Base-by-base conservation (phyloP, 2,329 filamentous ascomycete genomes). In the Aspergillus spinulosporus region DNA sequence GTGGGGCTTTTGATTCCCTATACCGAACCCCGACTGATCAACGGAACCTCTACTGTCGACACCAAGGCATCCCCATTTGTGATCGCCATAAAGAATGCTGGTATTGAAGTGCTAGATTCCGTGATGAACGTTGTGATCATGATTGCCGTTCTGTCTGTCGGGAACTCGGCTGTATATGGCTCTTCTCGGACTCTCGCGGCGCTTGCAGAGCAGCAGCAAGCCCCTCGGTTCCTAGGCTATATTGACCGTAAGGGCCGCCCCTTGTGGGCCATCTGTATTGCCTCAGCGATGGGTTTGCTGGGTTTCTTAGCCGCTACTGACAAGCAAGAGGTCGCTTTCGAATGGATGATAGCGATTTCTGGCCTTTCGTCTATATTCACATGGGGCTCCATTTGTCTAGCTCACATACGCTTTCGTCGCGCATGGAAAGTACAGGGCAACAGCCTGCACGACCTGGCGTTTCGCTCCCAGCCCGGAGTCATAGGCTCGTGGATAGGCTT, bases 71-170 rank as follows among this genome's bases (percentile, higher is more conserved):
- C 91, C 2, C 93, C 93, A 1, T 97, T 97, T 71, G 92, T 97
- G 65, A 95, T 97, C 66, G 90, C 92, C 60, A 96, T 96, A 64
- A 80, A 88, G 63, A 88, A 92, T 60, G 91, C 92, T 1, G 88
- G 90, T 6, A 95, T 97, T 65, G 76, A 84, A 42, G 87, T 88
- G 2, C 82, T 97, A 2, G 90, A 91, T 1, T 92, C 89, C 0
- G 83, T 97, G 52, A 95, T 97, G 88, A 97, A 97, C 73, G 86
- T 85, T 14, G 91, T 97, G 59, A 96, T 97, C 71, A 85, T 97
- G 68, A 85, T 96, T 60, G 88, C 92, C 15, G 92, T 96, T 21
- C 78, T 97, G 21, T 95, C 90, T 0, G 92, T 97, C 58, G 92
- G 92, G 56, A 97, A 96, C 74, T 93, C 90, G 5, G 87, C 92